Conservation (phyloP, 192 early-diverging fungal genomes). For the Obelidium mucronatum region DNA sequence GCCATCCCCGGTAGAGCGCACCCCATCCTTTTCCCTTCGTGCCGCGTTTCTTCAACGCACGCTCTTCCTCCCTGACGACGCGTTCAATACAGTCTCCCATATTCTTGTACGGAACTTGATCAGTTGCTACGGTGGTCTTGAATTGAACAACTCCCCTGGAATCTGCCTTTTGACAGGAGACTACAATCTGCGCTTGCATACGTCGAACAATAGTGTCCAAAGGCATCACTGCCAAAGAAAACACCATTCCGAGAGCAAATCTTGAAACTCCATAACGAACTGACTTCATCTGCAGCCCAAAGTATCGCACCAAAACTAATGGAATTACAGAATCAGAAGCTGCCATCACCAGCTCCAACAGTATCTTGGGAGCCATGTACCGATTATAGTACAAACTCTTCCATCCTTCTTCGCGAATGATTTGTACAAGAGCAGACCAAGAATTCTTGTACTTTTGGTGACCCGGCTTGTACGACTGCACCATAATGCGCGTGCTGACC, state of each 20-base stretch:
- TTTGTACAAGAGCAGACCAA: constrained; percentile 75
- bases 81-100: constrained; percentile 50
- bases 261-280: constrained; percentile 40
- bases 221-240: constrained; percentile 79
- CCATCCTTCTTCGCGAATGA: constrained; percentile 83
- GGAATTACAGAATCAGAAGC: constrained; percentile 71
- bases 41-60: not conserved
- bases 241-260: constrained; percentile 71
- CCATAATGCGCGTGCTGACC: constrained; percentile 82
- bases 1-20: not conserved
- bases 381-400: constrained; percentile 71
- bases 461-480: constrained; percentile 80
- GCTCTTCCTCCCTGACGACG: constrained; percentile 55
- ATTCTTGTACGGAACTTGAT: constrained; percentile 55
- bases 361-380: constrained; percentile 78
- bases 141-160: not conserved
- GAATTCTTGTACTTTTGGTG: constrained; percentile 80
- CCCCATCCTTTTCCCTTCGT: not conserved
- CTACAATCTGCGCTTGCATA: constrained; percentile 73
- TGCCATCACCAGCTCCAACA: constrained; percentile 76
- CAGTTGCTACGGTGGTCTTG: constrained; percentile 33
- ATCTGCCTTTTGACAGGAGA: not conserved
- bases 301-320: constrained; percentile 70
- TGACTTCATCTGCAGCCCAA: constrained; percentile 53
- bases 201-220: constrained; percentile 86